Evolutionary conservation across 352 stramenopile species (phyloP).

Genomic region (Halophytophthora polymorphica): DNA sequence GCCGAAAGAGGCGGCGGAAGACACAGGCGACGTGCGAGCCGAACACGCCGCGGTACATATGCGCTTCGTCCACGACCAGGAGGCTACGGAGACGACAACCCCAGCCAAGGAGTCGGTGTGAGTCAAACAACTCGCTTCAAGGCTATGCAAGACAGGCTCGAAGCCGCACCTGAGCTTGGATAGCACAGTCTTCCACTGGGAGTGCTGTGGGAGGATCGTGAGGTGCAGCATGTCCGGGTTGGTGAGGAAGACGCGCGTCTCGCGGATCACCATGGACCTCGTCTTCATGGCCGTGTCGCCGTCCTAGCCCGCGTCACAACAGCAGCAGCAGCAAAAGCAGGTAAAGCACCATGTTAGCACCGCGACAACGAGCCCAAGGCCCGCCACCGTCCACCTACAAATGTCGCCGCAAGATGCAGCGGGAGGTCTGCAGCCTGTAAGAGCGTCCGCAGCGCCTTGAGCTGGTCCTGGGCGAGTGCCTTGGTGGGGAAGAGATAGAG

Average conservation of each 20-base stretch:
- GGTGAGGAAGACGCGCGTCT: constrained; percentile 95
- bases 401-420: constrained; percentile 54
- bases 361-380: not conserved
- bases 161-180: constrained; percentile 76
- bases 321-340: not conserved
- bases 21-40: constrained; percentile 84
- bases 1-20: constrained; percentile 87
- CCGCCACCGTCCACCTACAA: constrained; percentile 29
- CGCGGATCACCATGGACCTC: constrained; percentile 76
- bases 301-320: constrained; percentile 59
- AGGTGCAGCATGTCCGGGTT: constrained; percentile 99
- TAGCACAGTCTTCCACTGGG: constrained; percentile 88
- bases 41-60: constrained; percentile 94
- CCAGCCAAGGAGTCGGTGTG: too few species aligned
- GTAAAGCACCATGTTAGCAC: constrained; percentile 1
- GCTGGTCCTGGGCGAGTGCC: constrained; percentile 97
- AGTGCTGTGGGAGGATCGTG: constrained; percentile 93
- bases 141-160: not conserved
- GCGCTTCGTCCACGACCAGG: constrained; percentile 85
- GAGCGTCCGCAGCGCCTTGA: constrained; percentile 83
- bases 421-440: constrained; percentile 53
- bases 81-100: constrained; percentile 27
- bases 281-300: constrained; percentile 93
- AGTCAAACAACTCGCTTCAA: not conserved
- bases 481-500: constrained; percentile 99